Base-by-base conservation (phyloP, 2,329 filamentous ascomycete genomes). In the Xenoacremonium recifei region DNA sequence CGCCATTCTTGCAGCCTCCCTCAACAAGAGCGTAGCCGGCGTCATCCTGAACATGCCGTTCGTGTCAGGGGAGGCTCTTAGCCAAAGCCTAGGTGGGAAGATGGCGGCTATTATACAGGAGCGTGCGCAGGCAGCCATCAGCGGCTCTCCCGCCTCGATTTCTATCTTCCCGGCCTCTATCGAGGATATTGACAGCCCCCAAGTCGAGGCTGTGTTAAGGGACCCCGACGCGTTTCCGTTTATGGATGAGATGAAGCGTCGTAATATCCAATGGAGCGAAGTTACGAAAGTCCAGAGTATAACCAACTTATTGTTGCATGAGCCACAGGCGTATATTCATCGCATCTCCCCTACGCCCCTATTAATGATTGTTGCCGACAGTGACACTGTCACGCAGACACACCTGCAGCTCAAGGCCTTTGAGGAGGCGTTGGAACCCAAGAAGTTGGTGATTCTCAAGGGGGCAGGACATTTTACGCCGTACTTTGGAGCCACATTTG, bases 181-280 rank as follows among this genome's bases (percentile, higher is more conserved):
- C n/a, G n/a, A n/a, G n/a, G n/a, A n/a, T n/a, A n/a, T n/a, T n/a
- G n/a, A n/a, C n/a, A n/a, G n/a, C n/a, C n/a, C n/a, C n/a, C n/a
- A n/a, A n/a, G n/a, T n/a, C n/a, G n/a, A n/a, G n/a, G n/a, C n/a
- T n/a, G n/a, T n/a, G n/a, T n/a, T n/a, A n/a, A n/a, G n/a, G n/a
- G n/a, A n/a, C n/a, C n/a, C n/a, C n/a, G n/a, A n/a, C n/a, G n/a
- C n/a, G n/a, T n/a, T n/a, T n/a, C n/a, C n/a, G n/a, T n/a, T n/a
- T n/a, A n/a, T n/a, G n/a, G n/a, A n/a, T n/a, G n/a, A n/a, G 63
- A 13, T 35, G 3, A 4, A 35, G 4, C 7, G 12, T 2, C 21
- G 21, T 4, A 19, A 25, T 2, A 12, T 29, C 12, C 15, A 29
- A 4, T 35, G 23, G n/a, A 10, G 18, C 2, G 23, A 35, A 4